Base-by-base conservation (phyloP, 2,329 filamentous ascomycete species). In the Pyrenochaeta sp. region DNA sequence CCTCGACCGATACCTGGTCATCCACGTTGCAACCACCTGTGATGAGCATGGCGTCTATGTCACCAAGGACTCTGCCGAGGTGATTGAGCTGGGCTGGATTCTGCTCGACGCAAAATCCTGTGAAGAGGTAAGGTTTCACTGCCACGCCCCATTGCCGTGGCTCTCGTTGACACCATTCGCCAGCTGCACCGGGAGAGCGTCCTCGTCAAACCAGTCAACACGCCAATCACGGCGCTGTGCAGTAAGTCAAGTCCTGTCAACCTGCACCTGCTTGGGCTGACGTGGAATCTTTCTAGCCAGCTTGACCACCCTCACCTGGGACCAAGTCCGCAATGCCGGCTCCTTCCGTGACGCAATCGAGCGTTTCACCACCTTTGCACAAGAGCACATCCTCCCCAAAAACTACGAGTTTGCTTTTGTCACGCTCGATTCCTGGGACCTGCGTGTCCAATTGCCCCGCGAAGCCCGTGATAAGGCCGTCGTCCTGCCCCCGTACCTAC, bases 31-130 rank as follows among this genome's bases (percentile, higher is more conserved):
- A 55, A 99, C 94, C 23, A 99, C 94, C 61, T 99, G 94, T 77
- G 94, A 99, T 74, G 94, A 99, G 74, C 94, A 99, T 76, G 94
- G 94, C 53, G 94, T 99, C 58, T 99, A 99, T 74, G 94, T 99
- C 47, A 99, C 94, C 48, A 97, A 97, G 77, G 94, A 99, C 76
- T 97, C 94, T 47, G 94, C 94, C 52, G 94, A 99, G 79, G 94
- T 99, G 59, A 99, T 99, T 74, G 94, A 99, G 82, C 83, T 99
- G 70, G 94, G 93, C 55, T 99, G 94, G 94, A 96, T 97, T 69
- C 78, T 99, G 67, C 81, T 96, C 53, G 92, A 96, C 72, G 88
- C 90, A 58, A 94, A 93, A 78, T 88, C 84, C 54, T 88, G 91
- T 63, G 92, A 96, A 64, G 92, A 96, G 88, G 92, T 96, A 52